Evolutionary conservation across 148 eudicot species (phyloP).

Genomic region (Cornus florida): DNA sequence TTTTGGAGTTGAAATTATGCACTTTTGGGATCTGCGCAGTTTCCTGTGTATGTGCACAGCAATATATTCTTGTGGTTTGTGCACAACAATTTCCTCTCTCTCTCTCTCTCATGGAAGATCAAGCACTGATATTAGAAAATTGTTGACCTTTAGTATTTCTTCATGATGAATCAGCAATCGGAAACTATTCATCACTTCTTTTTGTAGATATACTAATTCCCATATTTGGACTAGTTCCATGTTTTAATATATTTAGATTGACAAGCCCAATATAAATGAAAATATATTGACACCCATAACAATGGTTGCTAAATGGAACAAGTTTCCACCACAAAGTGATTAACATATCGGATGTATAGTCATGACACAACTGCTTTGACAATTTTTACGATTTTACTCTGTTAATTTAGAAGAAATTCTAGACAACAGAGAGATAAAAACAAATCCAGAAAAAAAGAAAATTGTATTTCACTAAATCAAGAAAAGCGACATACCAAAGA

Average conservation of each 20-base stretch:
- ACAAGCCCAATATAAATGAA: background rate
- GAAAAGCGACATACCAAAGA: conserved; percentile 67
- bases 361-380: background rate
- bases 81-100: too few species aligned
- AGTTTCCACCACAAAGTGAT: background rate
- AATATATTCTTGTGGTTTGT: too few species aligned
- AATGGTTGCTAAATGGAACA: background rate
- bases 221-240: background rate
- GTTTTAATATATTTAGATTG: background rate
- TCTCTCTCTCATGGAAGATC: too few species aligned
- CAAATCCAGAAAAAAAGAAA: background rate
- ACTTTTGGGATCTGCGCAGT: too few species aligned
- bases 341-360: background rate
- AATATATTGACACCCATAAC: background rate
- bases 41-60: too few species aligned
- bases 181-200: too few species aligned
- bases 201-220: background rate
- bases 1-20: too few species aligned
- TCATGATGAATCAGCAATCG: too few species aligned
- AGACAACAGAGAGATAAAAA: background rate
- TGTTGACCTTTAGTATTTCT: too few species aligned
- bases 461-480: background rate
- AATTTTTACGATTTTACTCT: background rate
- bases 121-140: too few species aligned
- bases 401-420: background rate